These are phyloP conservation scores for Narthecium ossifragum DNA, from an alignment of 106 monocot species.

Conservation along the genomic window DNA sequence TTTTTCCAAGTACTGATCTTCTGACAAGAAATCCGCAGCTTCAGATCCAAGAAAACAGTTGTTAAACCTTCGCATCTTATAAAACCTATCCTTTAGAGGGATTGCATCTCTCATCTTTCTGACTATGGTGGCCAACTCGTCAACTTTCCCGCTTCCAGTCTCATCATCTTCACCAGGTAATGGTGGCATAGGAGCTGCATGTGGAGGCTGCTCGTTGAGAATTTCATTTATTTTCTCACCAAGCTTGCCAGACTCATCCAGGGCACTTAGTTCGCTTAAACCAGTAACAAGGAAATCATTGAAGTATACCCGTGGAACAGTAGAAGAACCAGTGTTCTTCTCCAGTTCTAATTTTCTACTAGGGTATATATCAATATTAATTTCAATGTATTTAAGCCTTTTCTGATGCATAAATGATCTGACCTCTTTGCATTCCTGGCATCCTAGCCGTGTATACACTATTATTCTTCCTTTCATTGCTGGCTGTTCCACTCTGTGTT, in stretches of 20 bases:
- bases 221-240: slow-evolving; percentile 49
- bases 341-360: slow-evolving; percentile 77
- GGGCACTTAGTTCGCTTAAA: slow-evolving; percentile 48
- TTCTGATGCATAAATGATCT: slow-evolving; percentile 59
- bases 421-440: slow-evolving; percentile 64
- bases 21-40: slow-evolving; percentile 84
- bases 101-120: slow-evolving; percentile 82
- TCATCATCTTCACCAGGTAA: slow-evolving; percentile 91
- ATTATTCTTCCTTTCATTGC: slow-evolving; percentile 72
- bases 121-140: slow-evolving; percentile 74
- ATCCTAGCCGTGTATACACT: slow-evolving; percentile 76
- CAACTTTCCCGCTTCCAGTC: slow-evolving; percentile 67
- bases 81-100: slow-evolving; percentile 59
- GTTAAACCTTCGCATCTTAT: slow-evolving; percentile 82
- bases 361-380: slow-evolving; percentile 88
- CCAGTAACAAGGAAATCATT: slow-evolving; percentile 77
- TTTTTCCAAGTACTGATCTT: slow-evolving; percentile 84
- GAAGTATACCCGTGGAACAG: slow-evolving; percentile 68
- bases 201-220: slow-evolving; percentile 50
- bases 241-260: slow-evolving; percentile 66
- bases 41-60: slow-evolving; percentile 91
- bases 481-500: slow-evolving; percentile 25
- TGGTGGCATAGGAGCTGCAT: slow-evolving; percentile 72
- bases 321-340: slow-evolving; percentile 64
- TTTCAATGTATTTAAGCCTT: slow-evolving; percentile 57